Evolutionary conservation across 805 yeast species (phyloP).

Genomic region (Wickerhamiella cacticola): DNA sequence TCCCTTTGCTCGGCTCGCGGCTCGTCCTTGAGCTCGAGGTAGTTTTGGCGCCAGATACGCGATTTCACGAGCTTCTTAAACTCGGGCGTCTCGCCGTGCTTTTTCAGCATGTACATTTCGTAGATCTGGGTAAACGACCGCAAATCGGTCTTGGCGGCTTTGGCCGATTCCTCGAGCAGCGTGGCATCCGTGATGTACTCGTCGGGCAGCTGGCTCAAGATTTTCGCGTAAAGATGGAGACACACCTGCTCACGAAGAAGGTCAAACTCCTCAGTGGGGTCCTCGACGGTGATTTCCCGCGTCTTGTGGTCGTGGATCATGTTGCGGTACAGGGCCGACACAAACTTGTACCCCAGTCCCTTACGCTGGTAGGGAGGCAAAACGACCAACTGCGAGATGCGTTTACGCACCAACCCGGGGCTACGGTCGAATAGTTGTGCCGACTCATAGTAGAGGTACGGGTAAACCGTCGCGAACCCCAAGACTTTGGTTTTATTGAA

Average conservation of each 20-base stretch:
- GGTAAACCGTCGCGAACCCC: constrained; percentile 76
- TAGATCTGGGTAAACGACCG: constrained; percentile 67
- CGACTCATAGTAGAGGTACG: constrained; percentile 66
- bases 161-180: constrained; percentile 35
- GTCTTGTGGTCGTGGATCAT: constrained; percentile 47
- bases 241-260: constrained; percentile 80
- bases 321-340: constrained; percentile 39
- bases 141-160: constrained; percentile 47
- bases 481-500: constrained; percentile 39
- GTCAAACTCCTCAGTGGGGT: constrained; percentile 87
- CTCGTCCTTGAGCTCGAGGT: constrained; percentile 60
- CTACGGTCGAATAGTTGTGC: constrained; percentile 34
- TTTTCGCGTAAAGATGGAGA: constrained; percentile 30
- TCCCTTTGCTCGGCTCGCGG: constrained; percentile 67
- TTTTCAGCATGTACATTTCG: constrained; percentile 57
- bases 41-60: constrained; percentile 66
- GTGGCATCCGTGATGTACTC: constrained; percentile 14
- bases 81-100: constrained; percentile 20
- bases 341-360: constrained; percentile 55
- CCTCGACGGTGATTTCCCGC: constrained; percentile 76
- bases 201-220: constrained; percentile 21
- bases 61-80: constrained; percentile 53
- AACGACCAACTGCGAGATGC: constrained; percentile 77
- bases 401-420: constrained; percentile 38
- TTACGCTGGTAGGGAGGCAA: constrained; percentile 73